Conservation (phyloP, 2,329 filamentous ascomycete species). For the Elsinoe necatrix region DNA sequence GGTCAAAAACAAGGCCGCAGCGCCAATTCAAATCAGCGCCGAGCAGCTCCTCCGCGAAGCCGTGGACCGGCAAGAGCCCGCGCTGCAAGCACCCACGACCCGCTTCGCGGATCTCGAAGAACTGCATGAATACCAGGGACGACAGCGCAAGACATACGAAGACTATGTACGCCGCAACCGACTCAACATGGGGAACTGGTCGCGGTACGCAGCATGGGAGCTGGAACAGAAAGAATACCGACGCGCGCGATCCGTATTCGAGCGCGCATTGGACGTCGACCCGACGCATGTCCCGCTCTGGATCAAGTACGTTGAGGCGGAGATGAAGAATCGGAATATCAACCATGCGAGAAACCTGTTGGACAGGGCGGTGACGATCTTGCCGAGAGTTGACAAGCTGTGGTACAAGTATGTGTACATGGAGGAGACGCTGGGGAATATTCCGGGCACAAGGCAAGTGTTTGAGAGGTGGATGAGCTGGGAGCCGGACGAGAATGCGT, state of each 20-base stretch:
- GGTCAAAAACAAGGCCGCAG: constrained; percentile 98
- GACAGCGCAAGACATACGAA: constrained; percentile 94
- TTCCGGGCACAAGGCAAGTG: constrained; percentile 82
- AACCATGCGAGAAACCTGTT: constrained; percentile 93
- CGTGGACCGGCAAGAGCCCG: constrained; percentile 87
- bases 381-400: constrained; percentile 86
- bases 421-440: constrained; percentile 95
- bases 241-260: constrained; percentile 84
- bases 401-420: constrained; percentile 99
- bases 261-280: constrained; percentile 87
- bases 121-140: constrained; percentile 91
- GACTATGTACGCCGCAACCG: constrained; percentile 94
- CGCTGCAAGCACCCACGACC: constrained; percentile 82
- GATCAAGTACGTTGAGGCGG: constrained; percentile 89
- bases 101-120: constrained; percentile 95
- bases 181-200: constrained; percentile 98
- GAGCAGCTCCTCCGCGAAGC: constrained; percentile 96
- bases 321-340: constrained; percentile 94
- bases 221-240: constrained; percentile 96
- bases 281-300: constrained; percentile 78
- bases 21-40: constrained; percentile 75
- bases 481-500: constrained; percentile 93
- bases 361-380: constrained; percentile 85
- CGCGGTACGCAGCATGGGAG: constrained; percentile 95
- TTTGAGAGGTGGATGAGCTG: constrained; percentile 98